A percentile compares a stretch with the other conserved stretches of the same genome.
These are phyloP conservation scores for Leishmania martiniquensis DNA, from an alignment of 208 protist genomes.

Conservation along the genomic window DNA sequence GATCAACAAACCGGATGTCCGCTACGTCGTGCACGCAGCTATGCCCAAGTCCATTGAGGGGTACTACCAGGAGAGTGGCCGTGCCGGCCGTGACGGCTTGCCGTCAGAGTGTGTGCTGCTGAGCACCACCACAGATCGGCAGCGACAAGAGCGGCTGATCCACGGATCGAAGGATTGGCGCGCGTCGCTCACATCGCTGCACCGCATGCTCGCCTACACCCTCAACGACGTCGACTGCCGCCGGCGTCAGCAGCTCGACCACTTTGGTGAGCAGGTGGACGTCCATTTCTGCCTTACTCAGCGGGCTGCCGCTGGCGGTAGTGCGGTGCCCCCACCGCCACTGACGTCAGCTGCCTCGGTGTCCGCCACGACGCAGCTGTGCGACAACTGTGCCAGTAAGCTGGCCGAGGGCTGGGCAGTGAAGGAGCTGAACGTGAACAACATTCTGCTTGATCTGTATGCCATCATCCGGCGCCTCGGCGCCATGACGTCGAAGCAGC, in stretches of 20 bases:
- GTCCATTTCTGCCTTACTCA: slow-evolving; percentile 73
- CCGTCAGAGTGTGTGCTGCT: slow-evolving; percentile 86
- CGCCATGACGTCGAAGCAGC: slow-evolving; percentile 80
- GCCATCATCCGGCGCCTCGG: slow-evolving; percentile 71
- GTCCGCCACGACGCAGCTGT: slow-evolving; percentile 48
- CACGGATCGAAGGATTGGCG: slow-evolving; percentile 80
- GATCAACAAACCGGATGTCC: slow-evolving; percentile 98
- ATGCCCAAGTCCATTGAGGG: slow-evolving; percentile 97
- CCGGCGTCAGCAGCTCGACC: slow-evolving; percentile 78
- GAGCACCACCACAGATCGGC: slow-evolving; percentile 57
- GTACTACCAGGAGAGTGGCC: slow-evolving; percentile 98
- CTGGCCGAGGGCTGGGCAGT: slow-evolving; percentile 58
- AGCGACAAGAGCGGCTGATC: slow-evolving; percentile 85
- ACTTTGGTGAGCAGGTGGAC: slow-evolving; percentile 85
- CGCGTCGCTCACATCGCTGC: slow-evolving; percentile 65
- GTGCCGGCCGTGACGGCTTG: slow-evolving; percentile 96
- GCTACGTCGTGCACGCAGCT: slow-evolving; percentile 97
- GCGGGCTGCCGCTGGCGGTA: slow-evolving; percentile 2
- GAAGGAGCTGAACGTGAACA: slow-evolving; percentile 38
- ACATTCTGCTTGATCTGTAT: slow-evolving; percentile 67
- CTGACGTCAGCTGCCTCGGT: slow-evolving; percentile 1
- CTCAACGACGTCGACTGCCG: slow-evolving; percentile 88
- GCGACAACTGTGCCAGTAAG: slow-evolving; percentile 87
- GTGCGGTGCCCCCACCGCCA: not conserved
- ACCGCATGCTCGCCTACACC: slow-evolving; percentile 83